phyloP scores from a whole-genome alignment of 1,284 basidiomycete species.

The Pascua sp. region DNA sequence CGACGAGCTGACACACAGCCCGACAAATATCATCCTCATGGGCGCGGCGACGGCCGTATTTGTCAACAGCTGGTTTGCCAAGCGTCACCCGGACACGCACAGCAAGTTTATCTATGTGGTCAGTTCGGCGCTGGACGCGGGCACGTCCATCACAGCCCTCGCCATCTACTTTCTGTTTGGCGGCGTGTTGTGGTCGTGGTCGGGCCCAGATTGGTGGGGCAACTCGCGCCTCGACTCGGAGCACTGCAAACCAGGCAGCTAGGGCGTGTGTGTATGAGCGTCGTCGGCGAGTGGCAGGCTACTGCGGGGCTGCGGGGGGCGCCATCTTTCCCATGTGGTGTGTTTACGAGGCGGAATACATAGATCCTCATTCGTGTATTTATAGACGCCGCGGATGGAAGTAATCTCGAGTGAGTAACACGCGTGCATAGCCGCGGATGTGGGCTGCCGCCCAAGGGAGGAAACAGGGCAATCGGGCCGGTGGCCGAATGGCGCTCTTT shows the following conservation, averaged over 20 bases:
- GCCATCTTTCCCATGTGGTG: no score
- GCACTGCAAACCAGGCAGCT: conserved; percentile 46
- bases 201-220: conserved; percentile 46
- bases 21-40: conserved; percentile 54
- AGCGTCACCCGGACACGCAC: conserved; percentile 35
- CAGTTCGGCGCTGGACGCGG: conserved; percentile 53
- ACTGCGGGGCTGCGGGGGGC: no score
- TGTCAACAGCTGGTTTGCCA: conserved; percentile 48
- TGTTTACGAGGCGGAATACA: no score
- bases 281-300: no score
- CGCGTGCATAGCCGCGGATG: no score
- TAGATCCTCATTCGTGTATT: no score
- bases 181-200: conserved; percentile 31
- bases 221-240: conserved; percentile 45
- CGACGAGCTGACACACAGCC: conserved; percentile 39
- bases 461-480: no score
- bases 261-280: not conserved
- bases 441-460: no score
- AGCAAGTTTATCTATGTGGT: conserved; percentile 45
- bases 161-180: conserved; percentile 50
- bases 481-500: no score
- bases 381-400: no score
- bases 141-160: conserved; percentile 51
- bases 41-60: conserved; percentile 48
- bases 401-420: no score